Percentiles rank a stretch among this genome's conserved stretches.
Evolutionary conservation across 2,329 filamentous ascomycete species (phyloP).

Genomic region (Raffaelea deltoideospora): DNA sequence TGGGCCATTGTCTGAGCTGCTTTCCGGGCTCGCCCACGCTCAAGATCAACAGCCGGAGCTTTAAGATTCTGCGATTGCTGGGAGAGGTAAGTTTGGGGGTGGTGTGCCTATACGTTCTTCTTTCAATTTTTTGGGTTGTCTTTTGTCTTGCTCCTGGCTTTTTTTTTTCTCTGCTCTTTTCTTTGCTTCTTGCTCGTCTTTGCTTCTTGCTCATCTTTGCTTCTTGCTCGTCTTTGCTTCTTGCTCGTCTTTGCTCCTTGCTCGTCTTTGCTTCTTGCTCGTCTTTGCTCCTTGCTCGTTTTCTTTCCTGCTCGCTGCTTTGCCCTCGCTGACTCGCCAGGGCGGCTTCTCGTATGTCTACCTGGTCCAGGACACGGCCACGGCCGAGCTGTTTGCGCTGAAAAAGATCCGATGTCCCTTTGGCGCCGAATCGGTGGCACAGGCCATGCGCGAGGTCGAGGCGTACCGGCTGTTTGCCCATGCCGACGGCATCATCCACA

Average conservation of each 20-base stretch:
- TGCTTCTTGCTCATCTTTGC: too few species aligned
- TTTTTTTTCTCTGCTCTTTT: too few species aligned
- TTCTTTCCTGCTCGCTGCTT: too few species aligned
- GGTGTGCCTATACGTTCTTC: too few species aligned
- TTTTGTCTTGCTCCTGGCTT: neutral
- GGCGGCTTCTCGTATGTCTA: slow-evolving; percentile 99
- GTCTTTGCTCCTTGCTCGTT: too few species aligned
- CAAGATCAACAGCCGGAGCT: slow-evolving; percentile 86
- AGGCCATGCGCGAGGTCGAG: slow-evolving; percentile 92
- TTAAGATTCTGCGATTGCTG: slow-evolving; percentile 87
- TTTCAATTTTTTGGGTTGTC: neutral
- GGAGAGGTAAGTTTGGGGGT: slow-evolving; percentile 53
- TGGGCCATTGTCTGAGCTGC: slow-evolving; percentile 91
- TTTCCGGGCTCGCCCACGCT: slow-evolving; percentile 88
- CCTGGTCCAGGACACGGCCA: slow-evolving; percentile 81
- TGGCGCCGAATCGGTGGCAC: slow-evolving; percentile 86
- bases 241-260: too few species aligned
- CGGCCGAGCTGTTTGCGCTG: slow-evolving; percentile 74
- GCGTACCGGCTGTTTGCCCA: slow-evolving; percentile 83
- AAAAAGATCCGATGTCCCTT: slow-evolving; percentile 99
- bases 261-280: too few species aligned
- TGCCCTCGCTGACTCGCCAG: slow-evolving; percentile 23
- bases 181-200: too few species aligned
- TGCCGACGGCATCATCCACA: slow-evolving; percentile 73
- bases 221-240: too few species aligned